Conservation (phyloP, 352 stramenopile genomes). For the Globisporangium apiculatum region DNA sequence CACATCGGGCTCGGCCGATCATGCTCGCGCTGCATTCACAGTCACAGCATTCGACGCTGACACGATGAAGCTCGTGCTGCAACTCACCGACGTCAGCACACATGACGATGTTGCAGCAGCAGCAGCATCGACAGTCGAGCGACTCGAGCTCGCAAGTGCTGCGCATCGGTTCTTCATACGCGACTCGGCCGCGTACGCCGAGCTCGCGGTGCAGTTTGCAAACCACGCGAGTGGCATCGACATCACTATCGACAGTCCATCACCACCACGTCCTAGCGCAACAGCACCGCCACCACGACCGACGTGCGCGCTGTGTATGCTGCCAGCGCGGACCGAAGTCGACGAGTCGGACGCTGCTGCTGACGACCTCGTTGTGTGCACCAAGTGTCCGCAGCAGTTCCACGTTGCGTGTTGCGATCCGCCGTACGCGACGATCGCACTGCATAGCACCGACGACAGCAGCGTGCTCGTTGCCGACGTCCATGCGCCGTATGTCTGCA, state of each 20-base stretch:
- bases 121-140: too few species aligned
- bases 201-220: conserved; percentile 8
- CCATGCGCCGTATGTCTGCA: conserved; percentile 65
- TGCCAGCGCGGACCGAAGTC: conserved; percentile 5
- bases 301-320: conserved; percentile 18
- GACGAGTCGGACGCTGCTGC: not conserved
- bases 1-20: not conserved
- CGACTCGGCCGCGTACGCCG: conserved; percentile 4
- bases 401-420: conserved; percentile 77
- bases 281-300: not conserved
- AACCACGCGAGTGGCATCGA: not conserved
- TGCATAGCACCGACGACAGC: conserved; percentile 49
- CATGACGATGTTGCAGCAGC: too few species aligned
- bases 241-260: not conserved
- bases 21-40: not conserved
- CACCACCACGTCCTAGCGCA: not conserved
- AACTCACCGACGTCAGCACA: too few species aligned
- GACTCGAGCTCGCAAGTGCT: not conserved
- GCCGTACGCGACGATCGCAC: conserved; percentile 45
- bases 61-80: not conserved
- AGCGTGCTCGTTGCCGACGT: conserved; percentile 53
- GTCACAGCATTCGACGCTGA: conserved; percentile 4
- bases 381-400: conserved; percentile 41
- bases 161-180: conserved; percentile 7
- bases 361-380: conserved; percentile 49